Base-by-base conservation (phyloP, 768 basidiomycete species). In the Trametes maxima region DNA sequence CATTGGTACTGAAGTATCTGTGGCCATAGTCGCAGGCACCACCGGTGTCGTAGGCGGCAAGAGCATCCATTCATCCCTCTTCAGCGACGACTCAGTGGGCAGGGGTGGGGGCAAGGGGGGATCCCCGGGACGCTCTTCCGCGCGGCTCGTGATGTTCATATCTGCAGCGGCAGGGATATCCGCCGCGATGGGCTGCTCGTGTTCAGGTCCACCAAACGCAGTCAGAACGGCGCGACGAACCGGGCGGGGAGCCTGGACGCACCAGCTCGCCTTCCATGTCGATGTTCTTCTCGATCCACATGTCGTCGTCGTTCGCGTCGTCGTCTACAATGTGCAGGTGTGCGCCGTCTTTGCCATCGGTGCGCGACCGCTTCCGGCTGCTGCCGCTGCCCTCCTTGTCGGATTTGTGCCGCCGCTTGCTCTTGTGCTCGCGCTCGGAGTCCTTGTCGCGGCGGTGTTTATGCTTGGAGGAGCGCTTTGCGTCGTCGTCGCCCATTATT, bases 31-130 rank as follows among this genome's bases (percentile, higher is more conserved):
- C 54, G 46, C 56, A 62, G 57, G 62, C 73, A 59, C 65, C 50
- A 45, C 64, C 56, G 65, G 65, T 49, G 44, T 76, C 72, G n/a
- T 70, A 64, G 50, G 76, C 67, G 80, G 77, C 43, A 74, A 75
- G 5, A 95, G 75, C 94, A 97, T 96, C 95, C 95, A 98, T 39
- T 92, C 88, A 63, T 95, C 94, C 19, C 94, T 82, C 68, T 85
- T 77, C 14, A 88, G 66, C 25, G 74, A 75, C 0, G 83, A 76
- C 63, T 85, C 84, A 5, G 86, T 78, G 3, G 73, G 71, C 5
- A 67, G 64, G 5, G 75, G 63, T 10, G 75, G 76, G 0, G 87
- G 86, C n/a, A 84, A 76, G 1, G 75, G 64, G 0, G 82, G 78
- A 45, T 80, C 78, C 24, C 77, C 74, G 21, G 79, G 72, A n/a